phyloP scores from a whole-genome alignment of 1,284 basidiomycete genomes.

The Puccinia polysora region DNA sequence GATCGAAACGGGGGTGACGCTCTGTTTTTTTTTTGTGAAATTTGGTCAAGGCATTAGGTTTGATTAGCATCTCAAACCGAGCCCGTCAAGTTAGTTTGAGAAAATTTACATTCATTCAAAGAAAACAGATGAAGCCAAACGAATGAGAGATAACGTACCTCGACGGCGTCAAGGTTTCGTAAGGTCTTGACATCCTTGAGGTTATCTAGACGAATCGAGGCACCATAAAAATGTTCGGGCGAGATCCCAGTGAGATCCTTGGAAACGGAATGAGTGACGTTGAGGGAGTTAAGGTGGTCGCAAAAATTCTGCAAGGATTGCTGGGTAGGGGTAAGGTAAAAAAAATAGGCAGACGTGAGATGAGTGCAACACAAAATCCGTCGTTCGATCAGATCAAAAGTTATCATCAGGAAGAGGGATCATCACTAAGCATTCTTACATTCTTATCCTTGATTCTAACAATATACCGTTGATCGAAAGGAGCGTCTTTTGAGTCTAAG shows the following conservation, averaged over 20 bases:
- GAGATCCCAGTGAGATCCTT: conserved; percentile 16
- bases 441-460: too few relatives aligned
- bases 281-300: conserved; percentile 16
- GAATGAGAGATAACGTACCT: conserved; percentile 6
- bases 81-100: neutral
- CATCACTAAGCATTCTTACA: too few relatives aligned
- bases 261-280: conserved; percentile 13
- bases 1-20: conserved; percentile 9
- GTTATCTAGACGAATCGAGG: conserved; percentile 15
- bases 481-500: too few relatives aligned
- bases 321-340: too few relatives aligned
- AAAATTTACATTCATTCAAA: neutral
- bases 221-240: conserved; percentile 20
- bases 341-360: too few relatives aligned
- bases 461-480: too few relatives aligned
- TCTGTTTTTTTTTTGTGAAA: conserved; percentile 30
- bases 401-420: too few relatives aligned
- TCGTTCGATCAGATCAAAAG: too few relatives aligned
- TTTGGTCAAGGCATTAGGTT: neutral
- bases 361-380: too few relatives aligned
- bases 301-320: conserved; percentile 24
- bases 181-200: neutral
- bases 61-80: neutral
- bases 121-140: neutral
- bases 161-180: neutral